Base-by-base conservation (phyloP, 75 land plant genomes). In the Gnetum montanum region DNA sequence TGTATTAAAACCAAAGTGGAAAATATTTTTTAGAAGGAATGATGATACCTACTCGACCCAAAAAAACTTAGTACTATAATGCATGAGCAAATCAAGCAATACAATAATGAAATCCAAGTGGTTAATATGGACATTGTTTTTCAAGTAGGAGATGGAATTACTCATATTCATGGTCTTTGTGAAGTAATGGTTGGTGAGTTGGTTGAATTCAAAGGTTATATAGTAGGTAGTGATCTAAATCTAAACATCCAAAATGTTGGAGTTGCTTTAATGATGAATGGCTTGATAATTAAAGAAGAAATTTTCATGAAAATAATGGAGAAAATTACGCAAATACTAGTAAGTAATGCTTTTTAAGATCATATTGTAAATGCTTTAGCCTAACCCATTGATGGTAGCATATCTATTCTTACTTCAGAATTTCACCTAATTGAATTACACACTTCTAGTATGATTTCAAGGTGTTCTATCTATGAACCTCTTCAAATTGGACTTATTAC, bases 141-240 rank as follows among this genome's bases (percentile, higher is more conserved):
- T 69, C 60, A 62, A 62, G 51, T 63, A 13, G 53, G 68, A 37
- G 68, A 64, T 50, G 68, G 38, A 0, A 44, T 44, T 44, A 4
- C 46, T 44, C 20, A 16, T 34, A 62, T 62, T 62, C 52, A 62
- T 34, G 64, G 64, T 49, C 55, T 62, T 24, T 12, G 51, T 62
- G 29, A 62, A 62, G 43, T 50, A 60, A 46, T 60, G 51, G 62
- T 7, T 3, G n/a, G 51, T 30, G 31, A 60, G 13, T 31, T 30
- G 20, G 46, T 44, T 6, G 18, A 44, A 44, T 44, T n/a, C 22
- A 24, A 24, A 44, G 18, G 22, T 44, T 20, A 13, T 18, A 44
- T 3, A 6, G 24, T 48, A 48, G 53, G 20, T 4, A 61, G 47
- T 47, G 53, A 19, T 37, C 26, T 34, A 47, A 48, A 46, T 61